Conservation (phyloP, 73 alveolate genomes). For the Paramecium bursaria region DNA sequence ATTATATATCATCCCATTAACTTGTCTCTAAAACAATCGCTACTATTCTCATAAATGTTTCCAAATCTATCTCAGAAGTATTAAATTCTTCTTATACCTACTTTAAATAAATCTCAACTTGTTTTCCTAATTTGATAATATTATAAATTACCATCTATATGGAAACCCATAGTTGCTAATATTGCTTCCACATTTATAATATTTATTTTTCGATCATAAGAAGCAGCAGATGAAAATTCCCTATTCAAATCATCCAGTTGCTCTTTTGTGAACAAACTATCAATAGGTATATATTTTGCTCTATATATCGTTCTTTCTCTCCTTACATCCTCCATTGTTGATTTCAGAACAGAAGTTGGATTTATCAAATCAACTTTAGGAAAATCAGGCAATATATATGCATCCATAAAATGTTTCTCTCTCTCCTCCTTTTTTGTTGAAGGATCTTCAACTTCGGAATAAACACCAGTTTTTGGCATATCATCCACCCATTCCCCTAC, state of each 20-base stretch:
- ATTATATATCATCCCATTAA: conserved; percentile 39
- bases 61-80: conserved; percentile 62
- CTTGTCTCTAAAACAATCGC: conserved; percentile 70
- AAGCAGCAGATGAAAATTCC: conserved; percentile 62
- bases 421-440: conserved; percentile 76
- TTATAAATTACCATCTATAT: conserved; percentile 47
- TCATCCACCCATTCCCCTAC: conserved; percentile 97
- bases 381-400: conserved; percentile 82
- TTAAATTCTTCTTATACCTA: conserved; percentile 38
- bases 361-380: conserved; percentile 78
- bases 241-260: conserved; percentile 56
- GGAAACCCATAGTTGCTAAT: conserved; percentile 58
- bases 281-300: conserved; percentile 66
- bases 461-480: conserved; percentile 92
- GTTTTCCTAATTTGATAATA: conserved; percentile 2
- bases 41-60: conserved; percentile 60
- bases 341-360: conserved; percentile 84
- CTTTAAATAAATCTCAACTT: conserved; percentile 45
- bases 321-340: conserved; percentile 84
- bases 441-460: conserved; percentile 91
- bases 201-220: conserved; percentile 52
- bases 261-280: conserved; percentile 56
- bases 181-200: conserved; percentile 52
- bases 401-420: conserved; percentile 84
- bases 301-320: conserved; percentile 74